These are phyloP conservation scores for Fusarium cicatricum DNA, from an alignment of 2,329 filamentous ascomycete genomes.

Conservation along the genomic window DNA sequence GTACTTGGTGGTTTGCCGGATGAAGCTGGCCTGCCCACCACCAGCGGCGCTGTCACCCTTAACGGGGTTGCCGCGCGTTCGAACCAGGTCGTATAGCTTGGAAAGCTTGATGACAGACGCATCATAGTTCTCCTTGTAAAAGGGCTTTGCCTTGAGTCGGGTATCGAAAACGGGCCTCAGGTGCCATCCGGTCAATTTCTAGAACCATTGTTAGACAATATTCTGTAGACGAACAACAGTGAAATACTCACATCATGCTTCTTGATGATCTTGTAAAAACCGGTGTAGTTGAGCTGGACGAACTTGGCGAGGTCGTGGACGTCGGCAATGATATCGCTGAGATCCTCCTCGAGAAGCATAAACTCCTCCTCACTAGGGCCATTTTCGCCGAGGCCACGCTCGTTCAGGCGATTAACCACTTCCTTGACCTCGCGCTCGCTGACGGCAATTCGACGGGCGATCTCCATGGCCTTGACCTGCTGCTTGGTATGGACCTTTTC, in stretches of 20 bases:
- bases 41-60: conserved; percentile 93
- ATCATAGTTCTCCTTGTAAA: conserved; percentile 99
- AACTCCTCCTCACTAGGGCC: conserved; percentile 90
- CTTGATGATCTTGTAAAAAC: conserved; percentile 99
- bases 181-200: conserved; percentile 96
- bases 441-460: conserved; percentile 85
- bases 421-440: conserved; percentile 91
- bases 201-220: conserved; percentile 34
- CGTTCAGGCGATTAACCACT: conserved; percentile 79
- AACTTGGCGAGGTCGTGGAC: conserved; percentile 98
- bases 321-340: conserved; percentile 98
- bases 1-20: conserved; percentile 98
- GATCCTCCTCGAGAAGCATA: conserved; percentile 88
- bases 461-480: conserved; percentile 96
- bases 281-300: conserved; percentile 97
- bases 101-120: conserved; percentile 94
- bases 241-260: conserved; percentile 83
- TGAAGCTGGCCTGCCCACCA: conserved; percentile 91
- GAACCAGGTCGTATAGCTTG: conserved; percentile 91
- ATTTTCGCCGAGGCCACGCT: conserved; percentile 63
- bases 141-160: conserved; percentile 92
- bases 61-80: conserved; percentile 90
- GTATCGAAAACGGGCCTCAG: conserved; percentile 96
- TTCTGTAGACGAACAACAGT: not conserved
- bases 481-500: conserved; percentile 99